Conservation (phyloP, 768 basidiomycete species). For the Suillus americanus region DNA sequence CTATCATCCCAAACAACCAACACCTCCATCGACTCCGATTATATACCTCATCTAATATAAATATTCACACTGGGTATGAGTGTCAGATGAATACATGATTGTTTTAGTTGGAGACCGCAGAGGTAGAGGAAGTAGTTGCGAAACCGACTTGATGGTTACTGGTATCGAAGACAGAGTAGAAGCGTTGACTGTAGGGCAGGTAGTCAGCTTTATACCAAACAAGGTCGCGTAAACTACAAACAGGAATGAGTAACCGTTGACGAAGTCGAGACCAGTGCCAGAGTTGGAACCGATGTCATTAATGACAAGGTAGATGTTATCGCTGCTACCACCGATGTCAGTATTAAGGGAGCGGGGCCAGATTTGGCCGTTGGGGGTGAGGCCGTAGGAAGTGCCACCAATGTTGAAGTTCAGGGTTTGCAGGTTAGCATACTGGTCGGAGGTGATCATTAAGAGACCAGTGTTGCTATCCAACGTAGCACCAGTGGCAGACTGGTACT, state of each 20-base stretch:
- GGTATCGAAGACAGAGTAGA: constrained; percentile 39
- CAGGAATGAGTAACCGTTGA: constrained; percentile 24
- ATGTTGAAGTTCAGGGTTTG: constrained; percentile 28
- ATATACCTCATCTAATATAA: not conserved
- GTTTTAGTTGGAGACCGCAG: constrained; percentile 1
- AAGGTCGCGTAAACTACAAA: constrained; percentile 2
- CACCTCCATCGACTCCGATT: too few species aligned
- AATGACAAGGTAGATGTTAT: constrained; percentile 31
- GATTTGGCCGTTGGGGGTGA: constrained; percentile 31
- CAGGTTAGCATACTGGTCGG: constrained; percentile 24
- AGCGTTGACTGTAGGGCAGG: constrained; percentile 27
- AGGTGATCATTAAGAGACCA: constrained; percentile 29
- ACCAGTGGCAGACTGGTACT: constrained; percentile 26
- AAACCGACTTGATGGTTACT: constrained; percentile 36
- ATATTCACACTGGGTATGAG: not conserved
- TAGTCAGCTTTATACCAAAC: not conserved
- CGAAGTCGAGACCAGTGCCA: constrained; percentile 23
- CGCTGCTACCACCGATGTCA: constrained; percentile 25
- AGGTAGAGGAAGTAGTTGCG: constrained; percentile 37
- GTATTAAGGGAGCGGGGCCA: constrained; percentile 35
- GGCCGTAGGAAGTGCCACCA: constrained; percentile 17
- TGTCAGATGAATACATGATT: not conserved
- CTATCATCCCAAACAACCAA: not conserved
- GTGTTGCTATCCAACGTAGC: constrained; percentile 25
- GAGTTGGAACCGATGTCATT: constrained; percentile 17